phyloP scores from a whole-genome alignment of 306 rosid genomes.

The Malus sylvestris region DNA sequence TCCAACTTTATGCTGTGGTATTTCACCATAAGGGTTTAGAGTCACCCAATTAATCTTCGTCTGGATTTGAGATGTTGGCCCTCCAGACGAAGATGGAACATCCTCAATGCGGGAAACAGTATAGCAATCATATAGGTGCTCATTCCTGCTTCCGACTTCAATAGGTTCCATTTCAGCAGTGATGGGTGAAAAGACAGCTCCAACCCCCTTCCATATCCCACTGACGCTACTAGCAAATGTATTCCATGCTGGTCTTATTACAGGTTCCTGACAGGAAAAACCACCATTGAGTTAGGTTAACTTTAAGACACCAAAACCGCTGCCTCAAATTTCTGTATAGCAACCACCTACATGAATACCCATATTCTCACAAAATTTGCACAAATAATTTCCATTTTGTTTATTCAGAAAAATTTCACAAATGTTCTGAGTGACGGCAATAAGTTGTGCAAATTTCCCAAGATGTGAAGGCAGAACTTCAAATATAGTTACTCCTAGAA shows the following conservation, averaged over 20 bases:
- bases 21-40: slow-evolving; percentile 79
- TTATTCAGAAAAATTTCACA: not conserved
- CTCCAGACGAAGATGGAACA: slow-evolving; percentile 43
- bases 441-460: not conserved
- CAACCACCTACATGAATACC: not conserved
- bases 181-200: slow-evolving; percentile 88
- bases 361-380: not conserved
- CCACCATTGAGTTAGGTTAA: not conserved
- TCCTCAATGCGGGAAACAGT: slow-evolving; percentile 59
- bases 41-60: slow-evolving; percentile 91
- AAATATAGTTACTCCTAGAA: not conserved
- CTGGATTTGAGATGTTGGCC: slow-evolving; percentile 39
- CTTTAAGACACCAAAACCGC: not conserved
- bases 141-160: slow-evolving; percentile 55
- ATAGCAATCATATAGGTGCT: slow-evolving; percentile 85
- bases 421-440: not conserved
- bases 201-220: slow-evolving; percentile 97
- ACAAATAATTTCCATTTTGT: not conserved
- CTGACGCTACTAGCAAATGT: slow-evolving; percentile 89
- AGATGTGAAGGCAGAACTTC: too few relatives aligned
- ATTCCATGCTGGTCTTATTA: slow-evolving; percentile 78
- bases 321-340: not conserved
- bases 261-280: slow-evolving; percentile 76
- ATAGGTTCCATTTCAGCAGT: slow-evolving; percentile 94
- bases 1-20: slow-evolving; percentile 19